phyloP scores from a whole-genome alignment of 2,329 filamentous ascomycete species.

The Ophiostoma himal-ulmi region DNA sequence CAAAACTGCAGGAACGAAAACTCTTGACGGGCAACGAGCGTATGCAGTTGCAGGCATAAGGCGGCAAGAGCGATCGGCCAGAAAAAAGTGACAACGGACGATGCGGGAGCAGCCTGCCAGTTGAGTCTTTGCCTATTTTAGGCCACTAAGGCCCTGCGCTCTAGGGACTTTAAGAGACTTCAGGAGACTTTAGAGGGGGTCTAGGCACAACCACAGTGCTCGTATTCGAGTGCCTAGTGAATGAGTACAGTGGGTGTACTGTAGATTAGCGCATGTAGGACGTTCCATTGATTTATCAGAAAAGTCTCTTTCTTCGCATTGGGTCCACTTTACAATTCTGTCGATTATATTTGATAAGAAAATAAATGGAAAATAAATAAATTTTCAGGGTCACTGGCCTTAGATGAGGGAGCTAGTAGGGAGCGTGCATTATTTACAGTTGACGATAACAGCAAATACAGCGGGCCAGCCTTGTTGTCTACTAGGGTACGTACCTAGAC shows the following conservation, averaged over 20 bases:
- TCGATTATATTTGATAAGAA: not conserved
- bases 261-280: slow-evolving; percentile 2
- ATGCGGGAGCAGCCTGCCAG: not conserved
- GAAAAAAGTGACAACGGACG: not conserved
- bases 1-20: slow-evolving; percentile 8
- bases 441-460: not conserved
- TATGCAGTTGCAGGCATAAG: not conserved
- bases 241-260: not conserved
- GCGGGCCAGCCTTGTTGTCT: slow-evolving; percentile 2
- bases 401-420: not conserved
- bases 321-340: not conserved
- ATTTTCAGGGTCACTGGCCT: not conserved
- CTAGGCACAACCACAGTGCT: not conserved
- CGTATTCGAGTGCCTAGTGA: not conserved
- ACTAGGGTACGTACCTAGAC: not conserved
- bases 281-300: slow-evolving; percentile 2
- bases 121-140: not conserved
- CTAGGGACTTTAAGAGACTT: not conserved
- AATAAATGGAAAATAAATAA: not conserved
- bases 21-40: slow-evolving; percentile 2
- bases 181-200: not conserved
- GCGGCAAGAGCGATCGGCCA: not conserved
- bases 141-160: not conserved
- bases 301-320: not conserved
- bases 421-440: slow-evolving; percentile 9